Conservation (phyloP, 1,139 yeast genomes). For the Yamadazyma membranifaciens region DNA sequence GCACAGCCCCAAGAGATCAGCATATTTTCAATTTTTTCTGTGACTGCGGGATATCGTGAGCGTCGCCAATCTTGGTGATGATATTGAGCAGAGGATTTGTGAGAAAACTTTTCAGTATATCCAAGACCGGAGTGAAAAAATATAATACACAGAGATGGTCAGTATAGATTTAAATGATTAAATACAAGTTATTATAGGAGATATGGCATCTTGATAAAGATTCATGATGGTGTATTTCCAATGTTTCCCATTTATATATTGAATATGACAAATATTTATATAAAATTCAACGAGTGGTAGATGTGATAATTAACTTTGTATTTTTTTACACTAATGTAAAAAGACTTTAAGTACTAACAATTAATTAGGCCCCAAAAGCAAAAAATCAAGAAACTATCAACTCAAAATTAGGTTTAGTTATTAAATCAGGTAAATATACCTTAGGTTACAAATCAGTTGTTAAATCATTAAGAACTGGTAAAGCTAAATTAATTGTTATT, state of each 20-base stretch:
- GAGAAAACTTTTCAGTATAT: constrained; percentile 7
- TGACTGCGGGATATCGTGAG: constrained; percentile 3
- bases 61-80: background rate
- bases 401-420: constrained; percentile 96
- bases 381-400: constrained; percentile 92
- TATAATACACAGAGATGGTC: constrained; percentile 92
- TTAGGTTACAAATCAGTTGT: constrained; percentile 99
- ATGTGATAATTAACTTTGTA: background rate
- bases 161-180: constrained; percentile 42
- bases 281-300: no score
- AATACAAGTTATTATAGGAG: no score
- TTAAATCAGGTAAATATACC: constrained; percentile 99
- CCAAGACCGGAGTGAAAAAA: constrained; percentile 84
- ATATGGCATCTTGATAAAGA: background rate
- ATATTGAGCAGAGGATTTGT: no score
- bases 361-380: constrained; percentile 85
- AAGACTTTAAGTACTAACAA: constrained; percentile 27
- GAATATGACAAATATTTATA: no score
- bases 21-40: no score
- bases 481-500: constrained; percentile 96
- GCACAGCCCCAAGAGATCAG: background rate
- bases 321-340: background rate
- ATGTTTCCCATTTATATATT: no score
- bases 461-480: constrained; percentile 98
- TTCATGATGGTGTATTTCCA: background rate